A percentile compares a stretch with the other conserved stretches of the same genome.
phyloP scores from a whole-genome alignment of 805 yeast genomes.

The Kuraishia cidri region DNA sequence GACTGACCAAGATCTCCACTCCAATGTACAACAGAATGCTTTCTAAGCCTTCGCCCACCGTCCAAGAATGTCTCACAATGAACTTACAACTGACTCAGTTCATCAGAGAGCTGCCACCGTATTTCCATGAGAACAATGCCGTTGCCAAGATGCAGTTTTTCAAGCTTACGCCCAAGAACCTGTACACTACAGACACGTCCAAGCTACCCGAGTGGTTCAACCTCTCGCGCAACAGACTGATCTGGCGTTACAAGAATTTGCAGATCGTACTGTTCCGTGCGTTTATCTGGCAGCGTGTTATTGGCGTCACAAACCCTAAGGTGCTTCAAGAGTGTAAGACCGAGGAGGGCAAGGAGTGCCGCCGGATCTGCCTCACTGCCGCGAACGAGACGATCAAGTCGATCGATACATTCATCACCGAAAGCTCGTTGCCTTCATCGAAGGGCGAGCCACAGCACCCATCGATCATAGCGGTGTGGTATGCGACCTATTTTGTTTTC shows the following conservation, averaged over 20 bases:
- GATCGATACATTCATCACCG: constrained; percentile 26
- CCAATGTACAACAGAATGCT: constrained; percentile 37
- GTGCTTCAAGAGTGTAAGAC: constrained; percentile 21
- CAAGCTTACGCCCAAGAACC: constrained; percentile 12
- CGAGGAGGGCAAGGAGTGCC: constrained; percentile 38
- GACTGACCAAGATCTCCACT: constrained; percentile 37
- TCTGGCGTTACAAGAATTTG: constrained; percentile 51
- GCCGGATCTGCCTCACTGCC: constrained; percentile 37
- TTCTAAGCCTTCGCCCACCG: constrained; percentile 36
- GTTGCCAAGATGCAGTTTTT: constrained; percentile 9
- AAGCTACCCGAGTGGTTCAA: constrained; percentile 41
- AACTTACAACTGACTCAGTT: constrained; percentile 1
- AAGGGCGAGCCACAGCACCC: constrained; percentile 13
- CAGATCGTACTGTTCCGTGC: constrained; percentile 48
- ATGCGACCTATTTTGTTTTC: constrained; percentile 52
- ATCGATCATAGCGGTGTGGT: constrained; percentile 47
- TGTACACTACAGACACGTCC: constrained; percentile 3
- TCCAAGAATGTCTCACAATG: constrained; percentile 24
- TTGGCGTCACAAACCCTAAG: constrained; percentile 24
- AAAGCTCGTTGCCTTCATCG: constrained; percentile 1
- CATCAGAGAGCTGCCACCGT: constrained; percentile 1
- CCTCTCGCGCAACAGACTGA: constrained; percentile 40
- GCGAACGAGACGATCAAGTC: constrained; percentile 45
- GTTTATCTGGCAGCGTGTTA: constrained; percentile 44
- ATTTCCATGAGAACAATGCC: constrained; percentile 2